These are phyloP conservation scores for Sclerotinia minor DNA, from an alignment of 2,329 filamentous ascomycete genomes.

Conservation along the genomic window DNA sequence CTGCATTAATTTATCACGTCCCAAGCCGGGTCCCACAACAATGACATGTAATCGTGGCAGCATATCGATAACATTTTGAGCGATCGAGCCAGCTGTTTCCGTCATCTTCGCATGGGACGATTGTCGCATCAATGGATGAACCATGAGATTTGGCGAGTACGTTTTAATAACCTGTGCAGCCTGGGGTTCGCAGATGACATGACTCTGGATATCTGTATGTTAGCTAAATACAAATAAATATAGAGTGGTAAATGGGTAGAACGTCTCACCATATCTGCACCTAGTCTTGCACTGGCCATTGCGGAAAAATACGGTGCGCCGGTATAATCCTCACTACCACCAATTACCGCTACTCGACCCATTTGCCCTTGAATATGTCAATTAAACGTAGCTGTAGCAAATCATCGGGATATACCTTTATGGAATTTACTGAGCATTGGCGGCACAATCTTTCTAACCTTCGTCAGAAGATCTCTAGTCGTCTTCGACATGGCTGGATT, in stretches of 20 bases:
- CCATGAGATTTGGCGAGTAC: conserved; percentile 98
- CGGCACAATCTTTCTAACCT: conserved; percentile 86
- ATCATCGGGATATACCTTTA: conserved; percentile 63
- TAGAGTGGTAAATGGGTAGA: neutral
- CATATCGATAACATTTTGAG: conserved; percentile 72
- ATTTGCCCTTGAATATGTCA: conserved; percentile 68
- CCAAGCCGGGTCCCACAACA: conserved; percentile 88
- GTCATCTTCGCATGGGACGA: conserved; percentile 54
- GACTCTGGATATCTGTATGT: conserved; percentile 56
- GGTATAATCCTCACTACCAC: conserved; percentile 93
- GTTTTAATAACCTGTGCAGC: conserved; percentile 91
- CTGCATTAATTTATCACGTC: conserved; percentile 87
- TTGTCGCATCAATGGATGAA: conserved; percentile 92
- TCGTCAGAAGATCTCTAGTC: conserved; percentile 73
- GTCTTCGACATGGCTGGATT: conserved; percentile 60
- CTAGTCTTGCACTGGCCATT: conserved; percentile 89
- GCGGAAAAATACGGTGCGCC: conserved; percentile 97
- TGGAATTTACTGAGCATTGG: conserved; percentile 95
- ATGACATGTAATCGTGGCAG: conserved; percentile 86
- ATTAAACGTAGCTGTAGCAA: conserved; percentile 23
- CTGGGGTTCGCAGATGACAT: conserved; percentile 91
- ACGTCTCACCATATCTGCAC: conserved; percentile 76
- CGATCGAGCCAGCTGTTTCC: conserved; percentile 60
- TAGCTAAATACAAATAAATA: neutral
- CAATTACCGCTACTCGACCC: conserved; percentile 88